Evolutionary conservation across 371 early-diverging fungal genomes (phyloP).

Genomic region (Apophysomyces variabilis): DNA sequence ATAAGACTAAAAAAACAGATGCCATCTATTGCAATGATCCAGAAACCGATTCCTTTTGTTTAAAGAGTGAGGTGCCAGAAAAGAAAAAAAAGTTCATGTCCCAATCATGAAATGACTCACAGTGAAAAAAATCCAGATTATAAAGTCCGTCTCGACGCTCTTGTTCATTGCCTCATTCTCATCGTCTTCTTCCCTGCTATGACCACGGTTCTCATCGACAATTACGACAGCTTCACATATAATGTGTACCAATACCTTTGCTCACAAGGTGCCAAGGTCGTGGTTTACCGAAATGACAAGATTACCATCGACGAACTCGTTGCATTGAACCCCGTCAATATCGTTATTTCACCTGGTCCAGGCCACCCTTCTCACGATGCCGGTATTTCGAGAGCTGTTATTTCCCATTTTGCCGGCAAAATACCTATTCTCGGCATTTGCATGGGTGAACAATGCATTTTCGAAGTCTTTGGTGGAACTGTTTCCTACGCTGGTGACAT

Average conservation of each 20-base stretch:
- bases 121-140: background rate
- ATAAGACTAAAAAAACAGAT: no score
- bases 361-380: constrained; percentile 92
- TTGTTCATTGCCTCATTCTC: background rate
- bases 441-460: constrained; percentile 96
- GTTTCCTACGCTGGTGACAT: constrained; percentile 92
- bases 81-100: no score
- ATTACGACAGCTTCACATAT: constrained; percentile 98
- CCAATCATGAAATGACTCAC: no score
- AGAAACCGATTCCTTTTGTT: no score
- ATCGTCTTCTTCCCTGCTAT: constrained; percentile 31
- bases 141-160: background rate
- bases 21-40: no score
- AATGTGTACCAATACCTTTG: constrained; percentile 95
- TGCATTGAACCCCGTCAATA: constrained; percentile 83
- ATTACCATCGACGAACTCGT: constrained; percentile 83
- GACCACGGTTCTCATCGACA: constrained; percentile 92
- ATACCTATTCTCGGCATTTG: constrained; percentile 97
- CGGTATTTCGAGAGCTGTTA: constrained; percentile 86
- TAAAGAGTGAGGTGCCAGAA: no score
- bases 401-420: constrained; percentile 87
- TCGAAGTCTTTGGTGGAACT: constrained; percentile 90
- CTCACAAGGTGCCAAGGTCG: constrained; percentile 89
- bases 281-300: constrained; percentile 92
- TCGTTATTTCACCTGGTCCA: constrained; percentile 96